Evolutionary conservation across 1,284 basidiomycete genomes (phyloP), one percentile per base, ranked within the genome.

Genomic region (Pseudozyma sp.): DNA sequence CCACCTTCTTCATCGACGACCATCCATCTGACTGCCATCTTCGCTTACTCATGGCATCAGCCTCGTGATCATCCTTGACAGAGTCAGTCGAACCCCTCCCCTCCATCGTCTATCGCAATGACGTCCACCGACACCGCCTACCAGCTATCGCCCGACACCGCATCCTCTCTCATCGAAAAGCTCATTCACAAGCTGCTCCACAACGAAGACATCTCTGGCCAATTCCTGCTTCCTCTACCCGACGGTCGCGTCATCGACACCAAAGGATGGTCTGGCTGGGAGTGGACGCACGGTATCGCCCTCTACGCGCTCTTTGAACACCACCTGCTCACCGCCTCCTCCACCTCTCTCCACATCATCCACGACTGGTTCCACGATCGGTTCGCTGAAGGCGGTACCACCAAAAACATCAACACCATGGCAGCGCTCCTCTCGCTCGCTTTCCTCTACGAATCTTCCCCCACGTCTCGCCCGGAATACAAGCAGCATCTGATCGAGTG

Each of bases 361-460:
- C 79, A 88, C 51, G 83, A 84, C 48, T 90, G 90, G 89, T 90
- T 90, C 82, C 84, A 86, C 24, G 85, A 87, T 43, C 87, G 88
- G 29, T 88, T 89, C 77, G 86, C 31, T 1, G 53, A 86, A 56
- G 83, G 88, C 52, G 89, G 88, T 29, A 89, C 89, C 6, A 89
- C 89, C 7, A 90, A 90, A 86, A 90, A 90, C 80, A 89, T 90
- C 75, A 90, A 90, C 83, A 90, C 89, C 11, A 89, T 90, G 88
- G 88, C 89, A 1, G 88, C 89, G 0, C 86, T 90, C 54, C 86
- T 90, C 46, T 88, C 88, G 8, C 87, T 89, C 11, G 88, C 89
- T 0, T 88, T 87, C 68, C 81, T 90, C n/a, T 87, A 87, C 72
- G 86, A 87, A 68, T 81, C 80, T 16, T 84, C 85, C 47, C 79